Base-by-base conservation (phyloP, 2,329 filamentous ascomycete genomes). In the Juglanconis oblonga region DNA sequence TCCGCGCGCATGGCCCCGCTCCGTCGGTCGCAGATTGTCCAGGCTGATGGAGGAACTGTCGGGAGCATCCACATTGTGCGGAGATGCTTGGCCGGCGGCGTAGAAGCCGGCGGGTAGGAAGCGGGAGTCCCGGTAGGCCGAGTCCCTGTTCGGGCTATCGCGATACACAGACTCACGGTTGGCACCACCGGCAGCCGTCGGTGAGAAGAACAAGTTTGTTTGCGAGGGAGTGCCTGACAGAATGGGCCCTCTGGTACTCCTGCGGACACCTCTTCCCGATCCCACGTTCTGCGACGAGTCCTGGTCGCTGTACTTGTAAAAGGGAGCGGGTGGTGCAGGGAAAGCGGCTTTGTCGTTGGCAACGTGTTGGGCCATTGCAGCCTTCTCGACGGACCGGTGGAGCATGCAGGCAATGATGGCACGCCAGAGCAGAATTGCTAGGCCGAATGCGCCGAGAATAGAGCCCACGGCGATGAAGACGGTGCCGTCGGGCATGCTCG, bases 401-500 rank as follows among this genome's bases (percentile, higher is more conserved):
- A 99, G 85, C 47, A 94, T 89, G 83, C 92, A 96, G 62, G 91
- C 92, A 61, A 97, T 87, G 58, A 97, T 83, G 54, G 83, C 88
- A 62, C 94, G 91, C 95, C 95, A 99, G 60, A 89, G 81, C 11
- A 99, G 81, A 49, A 98, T 85, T n/a, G 87, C 87, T 8, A 92
- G 79, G 10, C 87, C 91, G 64, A 97, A 85, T 65, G 92, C 88
- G 14, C 91, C 95, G 6, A 99, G 84, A 33, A 92, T 88, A 32
- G 92, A 90, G 50, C 95, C 95, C 1, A 98, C 95, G 29, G 87
- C 89, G 68, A 99, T 99, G 77, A 99, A 99, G 61, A 99, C 89
- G 4, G 94, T 97, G 57, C 95, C 95, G 69, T 98, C 90, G 2
- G 95, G 95, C 10, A 93, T 81, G 56, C 77, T 87, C 1, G 92